Conservation (phyloP, 1,139 yeast species). For the Sugiyamaella sp. region DNA sequence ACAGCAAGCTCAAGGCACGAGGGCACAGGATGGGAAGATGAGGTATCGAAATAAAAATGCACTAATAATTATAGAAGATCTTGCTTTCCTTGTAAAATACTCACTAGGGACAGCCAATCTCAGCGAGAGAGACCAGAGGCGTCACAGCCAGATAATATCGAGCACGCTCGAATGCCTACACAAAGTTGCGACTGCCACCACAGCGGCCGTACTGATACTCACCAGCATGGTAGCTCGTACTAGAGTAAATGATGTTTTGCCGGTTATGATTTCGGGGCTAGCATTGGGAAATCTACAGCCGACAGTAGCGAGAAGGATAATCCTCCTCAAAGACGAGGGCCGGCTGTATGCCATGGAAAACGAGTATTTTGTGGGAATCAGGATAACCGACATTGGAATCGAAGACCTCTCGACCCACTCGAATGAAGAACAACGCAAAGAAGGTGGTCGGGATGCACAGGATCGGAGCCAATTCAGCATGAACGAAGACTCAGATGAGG, state of each 20-base stretch:
- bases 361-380: neutral
- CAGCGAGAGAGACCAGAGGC: slow-evolving; percentile 3
- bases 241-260: slow-evolving; percentile 14
- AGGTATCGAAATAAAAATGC: neutral
- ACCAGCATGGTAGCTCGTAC: slow-evolving; percentile 22
- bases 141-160: neutral
- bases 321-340: slow-evolving; percentile 2
- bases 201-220: slow-evolving; percentile 23
- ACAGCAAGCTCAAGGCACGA: slow-evolving; percentile 4
- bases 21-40: neutral
- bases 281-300: slow-evolving; percentile 23
- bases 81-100: slow-evolving; percentile 6
- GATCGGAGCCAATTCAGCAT: neutral
- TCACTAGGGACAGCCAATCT: slow-evolving; percentile 2
- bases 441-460: neutral
- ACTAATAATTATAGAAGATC: slow-evolving; percentile 16
- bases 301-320: slow-evolving; percentile 2
- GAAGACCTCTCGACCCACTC: neutral
- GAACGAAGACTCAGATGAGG: too few species aligned
- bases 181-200: neutral
- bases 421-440: neutral
- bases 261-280: slow-evolving; percentile 24
- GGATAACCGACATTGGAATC: neutral
- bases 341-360: slow-evolving; percentile 1
- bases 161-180: neutral